Conservation (phyloP, 345 rosid species). For the Gossypium thurberi region DNA sequence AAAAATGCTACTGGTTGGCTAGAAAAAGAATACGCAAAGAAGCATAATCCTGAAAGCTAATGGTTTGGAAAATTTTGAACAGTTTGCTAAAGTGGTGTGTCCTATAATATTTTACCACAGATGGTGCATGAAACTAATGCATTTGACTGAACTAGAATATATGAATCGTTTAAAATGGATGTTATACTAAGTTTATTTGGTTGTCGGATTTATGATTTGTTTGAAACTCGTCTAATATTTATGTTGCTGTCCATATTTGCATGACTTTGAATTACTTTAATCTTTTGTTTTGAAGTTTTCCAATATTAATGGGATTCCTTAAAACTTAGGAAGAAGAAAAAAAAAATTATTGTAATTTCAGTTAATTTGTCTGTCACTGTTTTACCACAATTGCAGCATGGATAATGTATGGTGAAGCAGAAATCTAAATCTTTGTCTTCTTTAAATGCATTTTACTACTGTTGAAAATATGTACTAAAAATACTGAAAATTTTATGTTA, state of each 20-base stretch:
- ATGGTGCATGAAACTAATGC: not conserved
- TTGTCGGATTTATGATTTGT: slow-evolving; percentile 2
- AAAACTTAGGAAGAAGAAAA: not conserved
- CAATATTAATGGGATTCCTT: not conserved
- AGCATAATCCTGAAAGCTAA: not conserved
- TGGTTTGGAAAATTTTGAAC: not conserved
- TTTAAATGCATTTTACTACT: not conserved
- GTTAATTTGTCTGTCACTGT: not conserved
- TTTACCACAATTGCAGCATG: not conserved
- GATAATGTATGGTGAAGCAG: not conserved
- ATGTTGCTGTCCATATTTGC: not conserved
- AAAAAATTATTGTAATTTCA: not conserved
- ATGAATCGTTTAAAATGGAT: not conserved
- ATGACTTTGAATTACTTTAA: not conserved
- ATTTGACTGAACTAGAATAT: not conserved
- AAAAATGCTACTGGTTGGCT: not conserved
- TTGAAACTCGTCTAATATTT: not conserved
- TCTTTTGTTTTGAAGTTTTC: not conserved
- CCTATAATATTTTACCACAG: not conserved
- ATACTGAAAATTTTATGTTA: not conserved
- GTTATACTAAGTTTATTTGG: not conserved
- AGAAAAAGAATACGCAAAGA: not conserved
- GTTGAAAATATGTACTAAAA: not conserved
- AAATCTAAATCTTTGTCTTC: slow-evolving; percentile 2
- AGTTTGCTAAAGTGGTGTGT: not conserved